Evolutionary conservation across 2,329 filamentous ascomycete genomes (phyloP), one percentile per base, ranked within the genome.

Genomic region (Sphaerostilbella broomeana): DNA sequence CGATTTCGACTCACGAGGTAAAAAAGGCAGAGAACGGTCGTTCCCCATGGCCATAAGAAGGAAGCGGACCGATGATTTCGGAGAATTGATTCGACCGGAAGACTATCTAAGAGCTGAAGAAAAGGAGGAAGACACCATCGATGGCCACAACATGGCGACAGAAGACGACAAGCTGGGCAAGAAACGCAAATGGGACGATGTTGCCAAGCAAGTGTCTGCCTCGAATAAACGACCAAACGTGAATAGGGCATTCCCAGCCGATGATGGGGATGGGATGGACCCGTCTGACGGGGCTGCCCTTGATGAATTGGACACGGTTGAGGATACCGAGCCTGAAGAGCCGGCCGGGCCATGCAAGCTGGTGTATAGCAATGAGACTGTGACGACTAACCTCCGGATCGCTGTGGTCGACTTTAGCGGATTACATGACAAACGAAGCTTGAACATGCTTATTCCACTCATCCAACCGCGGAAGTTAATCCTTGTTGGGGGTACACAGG

Each of bases 391-490:
- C 47, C 69, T 92, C 35, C 79, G 82, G 32, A 79, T 98, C 48
- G 84, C 85, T 3, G 92, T 85, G 59, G 80, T 98, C 38, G 92
- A 98, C 62, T 95, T 94, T 56, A 81, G 84, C 36, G 92, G 90
- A 17, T 66, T 97, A 17, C 90, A 97, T 60, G 92, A 97, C 58
- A 89, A 89, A 59, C 84, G 90, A 50, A 94, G 87, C 60, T 68
- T 98, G 34, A 86, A 90, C 61, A 95, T 95, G 81, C 67, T 98
- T 38, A 87, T 98, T 35, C 92, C 92, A 0, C 75, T 97, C 5
- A 94, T 98, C 49, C 82, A 89, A 54, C 92, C 92, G 5, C 81
- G 90, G 39, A 98, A 98, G 60, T 73, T 98, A 37, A 94, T 98
- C 47, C 73, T 98, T n/a, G 77, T 95, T 3, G 84, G 83, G 20